Evolutionary conservation across 495 filamentous ascomycete genomes (phyloP).

Genomic region (Penicillium soppii): DNA sequence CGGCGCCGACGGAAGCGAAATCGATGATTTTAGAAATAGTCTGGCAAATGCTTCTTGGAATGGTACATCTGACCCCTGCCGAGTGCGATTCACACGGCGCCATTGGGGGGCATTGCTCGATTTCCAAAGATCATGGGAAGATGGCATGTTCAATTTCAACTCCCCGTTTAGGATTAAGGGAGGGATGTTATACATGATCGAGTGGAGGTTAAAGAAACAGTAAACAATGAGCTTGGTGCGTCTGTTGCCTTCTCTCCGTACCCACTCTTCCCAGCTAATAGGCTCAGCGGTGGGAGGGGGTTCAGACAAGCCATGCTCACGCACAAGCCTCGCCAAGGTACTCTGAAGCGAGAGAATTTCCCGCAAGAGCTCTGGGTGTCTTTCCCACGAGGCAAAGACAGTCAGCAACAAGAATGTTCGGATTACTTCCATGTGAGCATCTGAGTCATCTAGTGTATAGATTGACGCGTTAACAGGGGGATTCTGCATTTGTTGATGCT

Average conservation of each 20-base stretch:
- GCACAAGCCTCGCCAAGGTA: slow-evolving; percentile 49
- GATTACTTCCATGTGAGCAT: slow-evolving; percentile 53
- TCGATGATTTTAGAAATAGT: slow-evolving; percentile 41
- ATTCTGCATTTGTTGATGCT: slow-evolving; percentile 34
- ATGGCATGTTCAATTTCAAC: slow-evolving; percentile 50
- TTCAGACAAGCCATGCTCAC: slow-evolving; percentile 47
- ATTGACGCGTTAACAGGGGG: slow-evolving; percentile 33
- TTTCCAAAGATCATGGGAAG: slow-evolving; percentile 52
- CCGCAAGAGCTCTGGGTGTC: slow-evolving; percentile 47
- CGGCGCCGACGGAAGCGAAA: slow-evolving; percentile 48
- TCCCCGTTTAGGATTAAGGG: slow-evolving; percentile 52
- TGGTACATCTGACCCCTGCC: slow-evolving; percentile 37
- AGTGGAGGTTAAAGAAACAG: slow-evolving; percentile 55
- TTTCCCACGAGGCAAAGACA: slow-evolving; percentile 54
- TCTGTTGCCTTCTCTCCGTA: slow-evolving; percentile 46
- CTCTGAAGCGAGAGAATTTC: slow-evolving; percentile 52
- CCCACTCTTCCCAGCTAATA: slow-evolving; percentile 52
- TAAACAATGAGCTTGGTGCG: slow-evolving; percentile 55
- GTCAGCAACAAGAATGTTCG: slow-evolving; percentile 48
- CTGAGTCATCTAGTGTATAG: slow-evolving; percentile 44
- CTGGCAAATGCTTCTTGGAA: slow-evolving; percentile 52
- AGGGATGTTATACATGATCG: slow-evolving; percentile 55
- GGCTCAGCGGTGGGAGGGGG: slow-evolving; percentile 29
- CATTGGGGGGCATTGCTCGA: slow-evolving; percentile 46
- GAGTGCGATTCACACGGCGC: slow-evolving; percentile 38